These are phyloP conservation scores for Podaxis mareebaensis DNA, from an alignment of 768 basidiomycete species.

Conservation along the genomic window DNA sequence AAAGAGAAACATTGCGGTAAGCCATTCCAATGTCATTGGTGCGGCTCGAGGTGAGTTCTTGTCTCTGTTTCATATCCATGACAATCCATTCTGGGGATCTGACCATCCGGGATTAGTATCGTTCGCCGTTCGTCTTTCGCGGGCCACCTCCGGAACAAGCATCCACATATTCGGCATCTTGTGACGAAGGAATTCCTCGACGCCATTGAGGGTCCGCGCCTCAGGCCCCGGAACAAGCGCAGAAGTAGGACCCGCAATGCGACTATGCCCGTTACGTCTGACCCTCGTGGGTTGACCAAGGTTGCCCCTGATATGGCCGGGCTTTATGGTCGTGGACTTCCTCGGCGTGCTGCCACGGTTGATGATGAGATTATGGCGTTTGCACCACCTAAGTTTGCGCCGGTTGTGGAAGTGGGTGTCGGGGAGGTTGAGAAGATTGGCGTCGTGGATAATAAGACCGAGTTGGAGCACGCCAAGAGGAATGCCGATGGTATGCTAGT, in stretches of 20 bases:
- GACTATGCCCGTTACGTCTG: neutral
- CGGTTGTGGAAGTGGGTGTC: neutral
- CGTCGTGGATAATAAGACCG: neutral
- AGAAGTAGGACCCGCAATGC: slow-evolving; percentile 15
- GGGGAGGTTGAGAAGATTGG: neutral
- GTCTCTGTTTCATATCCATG: slow-evolving; percentile 1
- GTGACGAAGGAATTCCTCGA: slow-evolving; percentile 29
- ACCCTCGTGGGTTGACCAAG: neutral
- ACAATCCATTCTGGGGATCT: neutral
- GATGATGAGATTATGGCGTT: neutral
- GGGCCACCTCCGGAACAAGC: slow-evolving; percentile 50
- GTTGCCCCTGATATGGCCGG: neutral
- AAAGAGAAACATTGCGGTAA: slow-evolving; percentile 56
- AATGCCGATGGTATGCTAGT: neutral
- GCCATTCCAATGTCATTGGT: slow-evolving; percentile 50
- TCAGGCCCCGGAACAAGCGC: slow-evolving; percentile 18
- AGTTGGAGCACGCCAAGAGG: neutral
- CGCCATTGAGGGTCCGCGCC: slow-evolving; percentile 28
- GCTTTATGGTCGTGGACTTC: neutral
- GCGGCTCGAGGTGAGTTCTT: slow-evolving; percentile 45
- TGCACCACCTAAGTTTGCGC: neutral
- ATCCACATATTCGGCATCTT: slow-evolving; percentile 29
- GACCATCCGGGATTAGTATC: slow-evolving; percentile 43
- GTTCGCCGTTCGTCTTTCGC: slow-evolving; percentile 63
- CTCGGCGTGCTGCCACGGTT: neutral